Percentiles rank a stretch among this genome's conserved stretches.
Conservation (phyloP, 2,329 filamentous ascomycete species). For the Davidsoniella virescens region DNA sequence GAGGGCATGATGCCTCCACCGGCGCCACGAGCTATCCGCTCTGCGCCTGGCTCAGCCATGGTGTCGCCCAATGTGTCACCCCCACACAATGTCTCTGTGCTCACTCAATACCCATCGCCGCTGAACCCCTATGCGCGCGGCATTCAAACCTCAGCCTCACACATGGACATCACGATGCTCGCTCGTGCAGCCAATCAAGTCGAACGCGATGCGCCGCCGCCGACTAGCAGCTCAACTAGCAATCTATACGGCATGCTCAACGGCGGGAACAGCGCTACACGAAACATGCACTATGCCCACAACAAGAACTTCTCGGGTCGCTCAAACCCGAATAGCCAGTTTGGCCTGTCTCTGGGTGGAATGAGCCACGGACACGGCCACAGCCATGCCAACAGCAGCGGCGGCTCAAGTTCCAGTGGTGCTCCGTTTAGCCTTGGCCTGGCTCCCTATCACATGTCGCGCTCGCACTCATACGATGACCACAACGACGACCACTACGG, state of each 20-base stretch:
- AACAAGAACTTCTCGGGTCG: conserved; percentile 9
- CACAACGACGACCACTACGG: conserved; percentile 67
- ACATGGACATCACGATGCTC: conserved; percentile 41
- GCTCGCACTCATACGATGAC: conserved; percentile 70
- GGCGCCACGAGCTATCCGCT: conserved; percentile 65
- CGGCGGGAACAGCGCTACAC: conserved; percentile 8
- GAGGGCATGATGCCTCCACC: conserved; percentile 59
- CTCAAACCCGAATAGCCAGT: conserved; percentile 1
- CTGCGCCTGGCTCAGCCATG: conserved; percentile 71
- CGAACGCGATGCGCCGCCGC: conserved; percentile 32
- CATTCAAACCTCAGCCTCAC: conserved; percentile 23
- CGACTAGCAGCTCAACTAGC: conserved; percentile 19
- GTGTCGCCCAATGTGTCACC: conserved; percentile 93
- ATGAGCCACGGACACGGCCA: conserved; percentile 28
- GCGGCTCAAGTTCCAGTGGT: conserved; percentile 37
- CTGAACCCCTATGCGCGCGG: conserved; percentile 28
- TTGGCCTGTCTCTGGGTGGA: not conserved
- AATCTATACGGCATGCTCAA: conserved; percentile 24
- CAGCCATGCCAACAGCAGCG: conserved; percentile 33
- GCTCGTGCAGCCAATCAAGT: conserved; percentile 45
- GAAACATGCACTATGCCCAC: conserved; percentile 11
- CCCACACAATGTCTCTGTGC: conserved; percentile 73
- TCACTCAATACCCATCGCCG: conserved; percentile 25
- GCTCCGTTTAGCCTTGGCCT: conserved; percentile 30
- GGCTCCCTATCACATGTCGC: conserved; percentile 85